Evolutionary conservation across 805 yeast species (phyloP).

Genomic region (Metschnikowia borealis): DNA sequence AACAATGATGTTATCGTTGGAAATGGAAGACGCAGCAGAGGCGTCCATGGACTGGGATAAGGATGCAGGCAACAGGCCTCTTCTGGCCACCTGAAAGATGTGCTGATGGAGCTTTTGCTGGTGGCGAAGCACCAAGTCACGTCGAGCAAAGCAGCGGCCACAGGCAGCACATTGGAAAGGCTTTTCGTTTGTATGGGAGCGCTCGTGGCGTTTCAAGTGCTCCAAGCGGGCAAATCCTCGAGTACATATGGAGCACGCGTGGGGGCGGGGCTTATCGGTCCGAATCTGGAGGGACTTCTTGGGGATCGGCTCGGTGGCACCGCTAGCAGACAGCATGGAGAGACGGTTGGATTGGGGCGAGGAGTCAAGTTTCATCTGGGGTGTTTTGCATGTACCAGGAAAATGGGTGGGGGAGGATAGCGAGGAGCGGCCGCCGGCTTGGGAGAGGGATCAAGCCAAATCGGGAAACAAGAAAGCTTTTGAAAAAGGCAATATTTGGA

Average conservation of each 20-base stretch:
- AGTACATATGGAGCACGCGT: slow-evolving; percentile 83
- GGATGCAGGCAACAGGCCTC: slow-evolving; percentile 15
- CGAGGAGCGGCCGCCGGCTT: background rate
- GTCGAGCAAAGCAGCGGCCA: slow-evolving; percentile 90
- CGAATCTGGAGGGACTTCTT: slow-evolving; percentile 78
- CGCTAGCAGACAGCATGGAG: slow-evolving; percentile 9
- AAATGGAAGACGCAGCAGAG: slow-evolving; percentile 3
- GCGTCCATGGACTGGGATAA: slow-evolving; percentile 7
- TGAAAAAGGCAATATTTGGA: background rate
- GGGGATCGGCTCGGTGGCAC: slow-evolving; percentile 65
- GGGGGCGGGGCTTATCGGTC: slow-evolving; percentile 93
- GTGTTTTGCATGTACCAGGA: background rate
- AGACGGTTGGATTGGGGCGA: slow-evolving; percentile 1
- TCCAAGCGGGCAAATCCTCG: slow-evolving; percentile 94
- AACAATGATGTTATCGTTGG: slow-evolving; percentile 49
- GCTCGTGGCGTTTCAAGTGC: slow-evolving; percentile 88
- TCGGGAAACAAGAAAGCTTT: background rate
- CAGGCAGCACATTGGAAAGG: slow-evolving; percentile 96
- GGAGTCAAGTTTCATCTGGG: background rate
- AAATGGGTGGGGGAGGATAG: background rate
- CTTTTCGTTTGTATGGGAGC: slow-evolving; percentile 80
- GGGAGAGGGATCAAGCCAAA: background rate
- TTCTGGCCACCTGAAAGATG: slow-evolving; percentile 14
- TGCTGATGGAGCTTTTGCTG: slow-evolving; percentile 79
- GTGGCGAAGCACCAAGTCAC: slow-evolving; percentile 85